A percentile compares a stretch with the other conserved stretches of the same genome.
phyloP scores from a whole-genome alignment of 1,139 yeast species.

The Yamadazyma pseudoaaseri region DNA sequence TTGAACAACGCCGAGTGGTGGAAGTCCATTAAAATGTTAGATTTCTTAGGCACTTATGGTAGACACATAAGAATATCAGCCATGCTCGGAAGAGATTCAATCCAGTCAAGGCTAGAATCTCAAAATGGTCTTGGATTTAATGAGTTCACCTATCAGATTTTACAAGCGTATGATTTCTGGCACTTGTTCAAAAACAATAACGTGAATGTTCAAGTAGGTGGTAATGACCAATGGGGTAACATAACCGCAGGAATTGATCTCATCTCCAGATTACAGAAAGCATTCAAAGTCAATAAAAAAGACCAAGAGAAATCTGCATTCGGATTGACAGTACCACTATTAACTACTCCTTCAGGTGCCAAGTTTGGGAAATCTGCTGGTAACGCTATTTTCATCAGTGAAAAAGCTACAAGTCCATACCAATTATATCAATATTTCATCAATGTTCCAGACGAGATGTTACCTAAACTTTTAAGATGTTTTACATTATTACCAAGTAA shows the following conservation, averaged over 20 bases:
- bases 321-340: slow-evolving; percentile 87
- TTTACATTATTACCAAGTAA: slow-evolving; percentile 75
- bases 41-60: slow-evolving; percentile 77
- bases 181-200: slow-evolving; percentile 61
- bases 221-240: slow-evolving; percentile 98
- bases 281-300: slow-evolving; percentile 14
- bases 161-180: slow-evolving; percentile 94
- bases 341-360: slow-evolving; percentile 87
- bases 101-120: slow-evolving; percentile 67
- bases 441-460: slow-evolving; percentile 76
- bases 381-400: slow-evolving; percentile 87
- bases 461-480: slow-evolving; percentile 63
- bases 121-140: slow-evolving; percentile 85
- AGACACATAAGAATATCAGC: slow-evolving; percentile 76
- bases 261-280: slow-evolving; percentile 57
- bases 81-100: slow-evolving; percentile 88
- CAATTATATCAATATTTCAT: slow-evolving; percentile 85
- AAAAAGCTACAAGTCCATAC: slow-evolving; percentile 69
- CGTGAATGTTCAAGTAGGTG: slow-evolving; percentile 86
- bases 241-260: slow-evolving; percentile 95
- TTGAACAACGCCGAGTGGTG: slow-evolving; percentile 85
- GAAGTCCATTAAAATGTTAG: slow-evolving; percentile 70
- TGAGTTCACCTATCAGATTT: slow-evolving; percentile 87
- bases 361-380: slow-evolving; percentile 98
- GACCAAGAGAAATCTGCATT: slow-evolving; percentile 35